A percentile compares a stretch with the other conserved stretches of the same genome.
Evolutionary conservation across 2,329 filamentous ascomycete genomes (phyloP).

Genomic region (Colletotrichum siamense): DNA sequence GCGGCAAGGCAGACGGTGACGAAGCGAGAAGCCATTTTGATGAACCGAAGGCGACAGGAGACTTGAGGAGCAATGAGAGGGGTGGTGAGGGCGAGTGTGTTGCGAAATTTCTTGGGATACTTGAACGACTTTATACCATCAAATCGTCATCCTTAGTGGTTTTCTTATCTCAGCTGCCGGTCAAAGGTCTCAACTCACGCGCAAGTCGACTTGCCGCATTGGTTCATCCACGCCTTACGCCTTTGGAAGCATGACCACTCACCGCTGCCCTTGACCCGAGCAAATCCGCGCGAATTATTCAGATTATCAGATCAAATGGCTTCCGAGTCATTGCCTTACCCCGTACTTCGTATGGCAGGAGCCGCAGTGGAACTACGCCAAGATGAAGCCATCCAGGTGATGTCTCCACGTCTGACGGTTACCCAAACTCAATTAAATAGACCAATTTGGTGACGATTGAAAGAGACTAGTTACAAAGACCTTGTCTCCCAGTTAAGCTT

Average conservation of each 20-base stretch:
- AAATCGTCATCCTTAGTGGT: neutral
- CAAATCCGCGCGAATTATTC: neutral
- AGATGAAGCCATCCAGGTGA: neutral
- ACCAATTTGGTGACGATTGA: neutral
- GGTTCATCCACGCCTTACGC: neutral
- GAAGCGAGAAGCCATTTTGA: neutral
- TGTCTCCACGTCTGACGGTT: neutral
- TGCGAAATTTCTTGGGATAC: neutral
- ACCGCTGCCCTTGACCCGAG: neutral
- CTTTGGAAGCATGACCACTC: neutral
- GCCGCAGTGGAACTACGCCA: neutral
- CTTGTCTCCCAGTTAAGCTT: neutral
- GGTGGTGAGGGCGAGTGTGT: neutral
- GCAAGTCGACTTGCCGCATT: neutral
- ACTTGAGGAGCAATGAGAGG: neutral
- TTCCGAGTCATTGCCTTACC: neutral
- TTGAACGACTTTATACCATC: neutral
- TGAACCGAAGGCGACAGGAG: neutral
- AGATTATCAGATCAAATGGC: neutral
- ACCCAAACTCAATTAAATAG: neutral
- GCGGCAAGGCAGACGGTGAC: slow-evolving; percentile 1
- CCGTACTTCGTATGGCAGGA: neutral
- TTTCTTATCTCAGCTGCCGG: neutral
- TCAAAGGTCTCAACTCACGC: neutral
- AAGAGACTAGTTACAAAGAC: neutral